These are phyloP conservation scores for Castanopsis chinensis DNA, from an alignment of 306 rosid genomes.

Conservation along the genomic window DNA sequence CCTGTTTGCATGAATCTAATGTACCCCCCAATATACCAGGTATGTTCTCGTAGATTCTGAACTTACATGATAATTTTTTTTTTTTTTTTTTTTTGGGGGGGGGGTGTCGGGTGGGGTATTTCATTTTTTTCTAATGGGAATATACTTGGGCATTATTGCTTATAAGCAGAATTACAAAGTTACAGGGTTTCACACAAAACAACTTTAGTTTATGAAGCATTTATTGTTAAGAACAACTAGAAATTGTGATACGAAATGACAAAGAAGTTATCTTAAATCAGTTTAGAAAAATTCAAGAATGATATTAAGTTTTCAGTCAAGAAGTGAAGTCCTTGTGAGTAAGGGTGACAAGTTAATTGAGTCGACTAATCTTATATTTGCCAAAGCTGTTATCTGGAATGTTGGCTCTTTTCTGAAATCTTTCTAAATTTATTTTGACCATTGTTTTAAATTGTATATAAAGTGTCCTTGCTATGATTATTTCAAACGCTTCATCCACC, in stretches of 20 bases:
- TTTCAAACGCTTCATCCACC: not conserved
- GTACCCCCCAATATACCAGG: slow-evolving; percentile 64
- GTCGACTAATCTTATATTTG: not conserved
- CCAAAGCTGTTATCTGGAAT: not conserved
- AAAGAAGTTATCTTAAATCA: not conserved
- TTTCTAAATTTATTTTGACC: not conserved
- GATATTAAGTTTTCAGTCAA: not conserved
- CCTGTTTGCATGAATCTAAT: slow-evolving; percentile 59
- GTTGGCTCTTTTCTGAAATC: not conserved
- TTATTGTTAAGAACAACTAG: not conserved
- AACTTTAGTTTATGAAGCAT: not conserved
- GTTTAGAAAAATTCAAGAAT: too few species aligned
- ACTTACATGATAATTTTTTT: not conserved
- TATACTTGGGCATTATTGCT: not conserved
- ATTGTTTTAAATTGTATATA: not conserved
- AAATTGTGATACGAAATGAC: not conserved
- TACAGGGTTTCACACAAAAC: not conserved
- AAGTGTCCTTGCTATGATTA: not conserved
- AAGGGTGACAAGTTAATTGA: too few species aligned
- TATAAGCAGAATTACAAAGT: not conserved
- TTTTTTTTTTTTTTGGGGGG: too few species aligned
- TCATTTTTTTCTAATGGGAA: not conserved
- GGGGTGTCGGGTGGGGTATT: too few species aligned
- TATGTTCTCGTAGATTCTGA: slow-evolving; percentile 9
- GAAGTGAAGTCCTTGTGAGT: not conserved